Base-by-base conservation (phyloP, 805 yeast genomes). In the Sugiyamaella floridensis region DNA sequence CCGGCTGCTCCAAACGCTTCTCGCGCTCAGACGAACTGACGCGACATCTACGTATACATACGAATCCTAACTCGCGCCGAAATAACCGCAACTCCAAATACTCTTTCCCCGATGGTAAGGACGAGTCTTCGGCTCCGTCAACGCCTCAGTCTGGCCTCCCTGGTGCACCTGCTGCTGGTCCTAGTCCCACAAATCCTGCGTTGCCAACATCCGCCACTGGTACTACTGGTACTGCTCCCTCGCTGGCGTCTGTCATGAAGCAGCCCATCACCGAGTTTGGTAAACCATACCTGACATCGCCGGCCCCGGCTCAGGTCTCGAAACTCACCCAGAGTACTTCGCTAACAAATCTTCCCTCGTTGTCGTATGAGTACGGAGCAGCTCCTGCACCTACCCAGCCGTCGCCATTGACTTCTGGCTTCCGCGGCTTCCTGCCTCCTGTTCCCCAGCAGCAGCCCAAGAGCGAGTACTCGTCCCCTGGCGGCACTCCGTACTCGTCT, bases 1-100 rank as follows among this genome's bases (percentile, higher is more conserved):
- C 93, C 1, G 87, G 87, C n/a, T 89, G 97, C 70, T 68, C 81
- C 50, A 88, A 89, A 68, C 76, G 85, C 57, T 89, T 89, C 64
- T 78, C 86, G 53, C 77, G 96, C 57, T 76, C 83, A 26, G 96
- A 89, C 69, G 96, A 89, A 70, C 76, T 89, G 53, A 89, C 96
- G 12, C 75, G 96, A 59, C 97, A 89, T 69, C 75, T 85, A 48
- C 73, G 95, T 57, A 89, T 86, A 50, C 97, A 89, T 70, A 60
- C 73, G 9, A 72, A 72, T 56, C 69, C 71, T 19, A 63, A 66
- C 62, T 61, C 69, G 22, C 61, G 74, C 32, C 56, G 72, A 37
- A 59, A 59, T 54, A 54, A 59, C 53, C 45, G 60, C 40, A 46
- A 42, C 20, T 43, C 52, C 42, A 53, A 47, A 44, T 50, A 47